Evolutionary conservation across 768 basidiomycete genomes (phyloP).

Genomic region (Hypholoma sublateritium): DNA sequence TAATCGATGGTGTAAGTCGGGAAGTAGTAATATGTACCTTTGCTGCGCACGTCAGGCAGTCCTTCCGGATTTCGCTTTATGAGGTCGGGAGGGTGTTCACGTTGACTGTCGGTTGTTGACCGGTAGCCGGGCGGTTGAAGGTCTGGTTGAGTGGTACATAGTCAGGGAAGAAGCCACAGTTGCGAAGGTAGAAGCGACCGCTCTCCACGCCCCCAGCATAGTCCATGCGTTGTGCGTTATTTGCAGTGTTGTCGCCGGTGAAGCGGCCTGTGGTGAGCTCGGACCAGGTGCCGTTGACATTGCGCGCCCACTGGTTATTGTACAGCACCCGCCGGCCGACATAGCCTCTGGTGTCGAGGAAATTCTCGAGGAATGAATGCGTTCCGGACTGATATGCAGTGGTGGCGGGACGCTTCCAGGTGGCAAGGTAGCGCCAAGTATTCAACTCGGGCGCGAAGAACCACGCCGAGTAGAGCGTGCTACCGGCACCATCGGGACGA

Average conservation of each 20-base stretch:
- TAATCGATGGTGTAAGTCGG: too few species aligned
- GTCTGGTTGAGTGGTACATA: constrained; percentile 6
- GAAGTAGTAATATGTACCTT: too few species aligned
- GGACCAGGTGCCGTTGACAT: constrained; percentile 14
- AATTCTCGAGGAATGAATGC: constrained; percentile 17
- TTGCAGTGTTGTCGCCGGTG: constrained; percentile 10
- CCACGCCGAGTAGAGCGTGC: constrained; percentile 15
- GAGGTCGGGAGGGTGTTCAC: constrained; percentile 2
- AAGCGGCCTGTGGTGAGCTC: constrained; percentile 9
- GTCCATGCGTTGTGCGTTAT: constrained; percentile 11
- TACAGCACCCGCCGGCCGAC: constrained; percentile 8
- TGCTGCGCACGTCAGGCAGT: too few species aligned
- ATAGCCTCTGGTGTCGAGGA: constrained; percentile 10
- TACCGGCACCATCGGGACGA: constrained; percentile 15
- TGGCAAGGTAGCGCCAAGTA: constrained; percentile 15
- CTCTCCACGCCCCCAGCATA: constrained; percentile 7
- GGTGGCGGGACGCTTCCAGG: constrained; percentile 16
- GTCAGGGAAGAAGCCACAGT: constrained; percentile 9
- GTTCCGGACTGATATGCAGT: constrained; percentile 11
- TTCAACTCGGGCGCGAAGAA: constrained; percentile 16
- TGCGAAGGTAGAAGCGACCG: constrained; percentile 12
- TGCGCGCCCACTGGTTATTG: constrained; percentile 16
- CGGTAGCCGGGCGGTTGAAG: constrained; percentile 8
- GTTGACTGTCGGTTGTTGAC: constrained; percentile 5
- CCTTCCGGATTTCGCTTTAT: not conserved